Evolutionary conservation across 176 grass and related monocot species (phyloP), one percentile per base, ranked within the genome.

Genomic region (Bromus sterilis): DNA sequence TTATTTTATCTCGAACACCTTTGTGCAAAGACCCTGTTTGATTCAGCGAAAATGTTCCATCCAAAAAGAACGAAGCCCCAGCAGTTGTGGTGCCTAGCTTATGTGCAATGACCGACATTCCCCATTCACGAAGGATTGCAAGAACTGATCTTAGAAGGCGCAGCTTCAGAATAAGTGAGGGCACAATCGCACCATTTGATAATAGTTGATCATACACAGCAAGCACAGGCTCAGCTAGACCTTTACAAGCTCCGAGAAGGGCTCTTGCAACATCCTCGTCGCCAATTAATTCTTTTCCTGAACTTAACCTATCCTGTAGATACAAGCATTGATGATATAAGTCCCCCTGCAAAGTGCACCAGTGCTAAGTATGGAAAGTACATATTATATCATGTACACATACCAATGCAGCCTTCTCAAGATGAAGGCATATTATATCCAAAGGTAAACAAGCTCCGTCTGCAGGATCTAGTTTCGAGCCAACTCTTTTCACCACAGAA

Each of bases 401-500:
- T 91, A 98, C 96, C 96, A 94, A 60, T 81, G 96, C 96, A 59
- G 90, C 90, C 75, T 95, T 98, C 87, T 98, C 96, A 71, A 95
- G 92, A 65, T 95, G 96, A 77, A 98, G 86, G 82, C 93, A 95
- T 71, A 95, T 89, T 79, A 88, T 89, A 87, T 95, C 96, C 37
- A 98, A 78, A 34, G 90, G 93, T 51, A 98, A 83, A 69, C 93
- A 93, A 48, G 81, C 80, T 16, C 91, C 92, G 81, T 95, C 93
- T 86, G 88, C 96, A 84, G 89, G 82, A 89, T 93, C 94, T 81
- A 98, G 84, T 88, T 93, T 95, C 5, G 88, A 94, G 33, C 96
- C 96, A 64, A 95, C 92, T 89, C 93, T 90, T 80, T 91, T 95
- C 74, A 98, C 83, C 36, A 91, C 90, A 82, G 93, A 91, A 86